phyloP scores from a whole-genome alignment of 148 eudicot genomes.

The Camellia lanceoleosa region DNA sequence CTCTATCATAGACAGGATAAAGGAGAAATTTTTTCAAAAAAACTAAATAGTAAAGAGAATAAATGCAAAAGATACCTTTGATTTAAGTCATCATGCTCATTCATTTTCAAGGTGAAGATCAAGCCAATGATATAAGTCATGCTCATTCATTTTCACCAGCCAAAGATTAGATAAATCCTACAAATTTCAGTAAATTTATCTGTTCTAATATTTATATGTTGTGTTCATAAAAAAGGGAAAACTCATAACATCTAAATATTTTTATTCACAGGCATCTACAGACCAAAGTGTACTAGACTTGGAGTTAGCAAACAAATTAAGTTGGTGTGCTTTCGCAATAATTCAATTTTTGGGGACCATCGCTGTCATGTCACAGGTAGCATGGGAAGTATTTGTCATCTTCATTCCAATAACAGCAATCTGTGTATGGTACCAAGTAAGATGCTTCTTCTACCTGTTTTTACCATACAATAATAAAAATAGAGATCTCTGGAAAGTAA shows the following conservation, averaged over 20 bases:
- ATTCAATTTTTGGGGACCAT: constrained; percentile 88
- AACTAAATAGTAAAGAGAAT: neutral
- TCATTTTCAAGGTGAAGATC: constrained; percentile 8
- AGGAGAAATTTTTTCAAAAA: neutral
- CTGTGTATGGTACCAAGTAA: constrained; percentile 89
- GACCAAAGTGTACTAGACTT: constrained; percentile 94
- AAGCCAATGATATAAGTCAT: neutral
- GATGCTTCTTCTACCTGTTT: neutral
- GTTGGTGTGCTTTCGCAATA: constrained; percentile 89
- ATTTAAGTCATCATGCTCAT: neutral
- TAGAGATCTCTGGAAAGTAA: neutral
- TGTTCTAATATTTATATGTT: neutral
- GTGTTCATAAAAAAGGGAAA: no score
- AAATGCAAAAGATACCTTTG: neutral
- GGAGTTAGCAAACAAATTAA: constrained; percentile 80
- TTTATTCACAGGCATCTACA: constrained; percentile 73
- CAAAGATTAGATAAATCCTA: no score
- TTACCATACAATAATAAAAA: neutral
- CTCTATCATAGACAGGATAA: neutral
- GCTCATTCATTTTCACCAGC: neutral
- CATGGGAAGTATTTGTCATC: constrained; percentile 94
- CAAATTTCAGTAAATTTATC: neutral
- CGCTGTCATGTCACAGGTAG: constrained; percentile 97
- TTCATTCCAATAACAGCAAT: constrained; percentile 93
- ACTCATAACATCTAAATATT: no score